Percentiles rank a stretch among this genome's conserved stretches.
Evolutionary conservation across 2,329 filamentous ascomycete species (phyloP).

Genomic region (Cercospora sp.): DNA sequence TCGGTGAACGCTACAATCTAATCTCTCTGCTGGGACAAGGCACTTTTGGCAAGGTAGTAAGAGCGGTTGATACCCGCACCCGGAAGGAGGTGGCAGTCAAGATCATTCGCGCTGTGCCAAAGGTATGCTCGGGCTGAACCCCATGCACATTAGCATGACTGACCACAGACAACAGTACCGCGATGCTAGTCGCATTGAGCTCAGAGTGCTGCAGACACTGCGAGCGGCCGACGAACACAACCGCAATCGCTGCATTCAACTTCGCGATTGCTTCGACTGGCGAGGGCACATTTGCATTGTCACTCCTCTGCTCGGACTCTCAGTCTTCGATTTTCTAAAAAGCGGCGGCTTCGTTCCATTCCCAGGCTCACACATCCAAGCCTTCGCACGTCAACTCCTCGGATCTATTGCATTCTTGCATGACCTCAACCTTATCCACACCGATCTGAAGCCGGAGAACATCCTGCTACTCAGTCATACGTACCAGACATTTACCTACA

Average conservation of each 20-base stretch:
- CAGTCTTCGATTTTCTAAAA: constrained; percentile 97
- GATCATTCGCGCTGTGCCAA: constrained; percentile 96
- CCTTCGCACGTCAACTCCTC: constrained; percentile 89
- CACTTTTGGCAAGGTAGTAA: constrained; percentile 97
- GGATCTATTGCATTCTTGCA: constrained; percentile 99
- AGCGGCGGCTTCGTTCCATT: constrained; percentile 94
- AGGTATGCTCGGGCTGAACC: constrained; percentile 43
- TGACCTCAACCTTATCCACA: constrained; percentile 96
- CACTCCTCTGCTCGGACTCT: constrained; percentile 79
- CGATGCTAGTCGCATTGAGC: constrained; percentile 90
- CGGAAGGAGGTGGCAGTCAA: constrained; percentile 89
- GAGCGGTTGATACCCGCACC: constrained; percentile 77
- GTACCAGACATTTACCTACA: constrained; percentile 70
- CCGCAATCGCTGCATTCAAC: constrained; percentile 92
- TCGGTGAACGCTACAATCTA: constrained; percentile 90
- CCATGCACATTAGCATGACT: not conserved
- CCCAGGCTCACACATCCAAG: constrained; percentile 97
- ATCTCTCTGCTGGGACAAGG: constrained; percentile 88
- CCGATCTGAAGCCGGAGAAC: constrained; percentile 69
- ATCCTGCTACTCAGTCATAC: constrained; percentile 64
- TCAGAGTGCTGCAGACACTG: constrained; percentile 87
- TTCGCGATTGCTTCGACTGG: constrained; percentile 96
- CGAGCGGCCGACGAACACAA: constrained; percentile 89
- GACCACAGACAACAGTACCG: constrained; percentile 59
- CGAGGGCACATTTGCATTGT: constrained; percentile 92